Evolutionary conservation across 495 filamentous ascomycete genomes (phyloP).

Genomic region (Neurospora terricola): DNA sequence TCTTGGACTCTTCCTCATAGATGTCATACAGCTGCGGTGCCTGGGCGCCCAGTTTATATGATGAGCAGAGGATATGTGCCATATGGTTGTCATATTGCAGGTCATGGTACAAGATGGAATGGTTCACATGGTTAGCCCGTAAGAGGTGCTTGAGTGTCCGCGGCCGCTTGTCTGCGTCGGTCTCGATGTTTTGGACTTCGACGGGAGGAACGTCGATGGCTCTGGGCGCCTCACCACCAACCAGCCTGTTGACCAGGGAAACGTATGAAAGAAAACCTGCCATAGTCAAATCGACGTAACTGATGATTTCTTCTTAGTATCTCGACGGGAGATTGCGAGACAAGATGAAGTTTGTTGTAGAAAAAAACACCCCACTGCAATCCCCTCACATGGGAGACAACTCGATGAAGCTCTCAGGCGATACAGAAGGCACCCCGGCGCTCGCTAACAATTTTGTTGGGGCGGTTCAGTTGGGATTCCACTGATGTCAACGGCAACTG

Average conservation of each 20-base stretch:
- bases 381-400: not conserved
- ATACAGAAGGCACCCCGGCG: not conserved
- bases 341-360: not conserved
- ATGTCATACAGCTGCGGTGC: constrained; percentile 60
- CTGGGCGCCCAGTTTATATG: constrained; percentile 73
- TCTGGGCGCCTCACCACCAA: constrained; percentile 16
- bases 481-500: not conserved
- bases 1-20: constrained; percentile 64
- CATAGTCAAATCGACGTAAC: constrained; percentile 11
- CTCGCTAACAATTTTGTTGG: not conserved
- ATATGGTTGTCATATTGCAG: constrained; percentile 80
- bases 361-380: not conserved
- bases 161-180: constrained; percentile 62
- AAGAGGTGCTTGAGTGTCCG: constrained; percentile 83
- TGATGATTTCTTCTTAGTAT: not conserved
- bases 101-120: constrained; percentile 71
- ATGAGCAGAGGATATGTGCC: constrained; percentile 74
- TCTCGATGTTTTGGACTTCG: constrained; percentile 68
- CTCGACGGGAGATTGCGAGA: not conserved
- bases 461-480: not conserved
- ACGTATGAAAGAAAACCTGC: constrained; percentile 38
- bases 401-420: not conserved
- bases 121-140: constrained; percentile 81
- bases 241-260: constrained; percentile 36
- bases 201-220: constrained; percentile 59